These are phyloP conservation scores for Cryptococcus sp. DNA, from an alignment of 1,284 basidiomycete genomes.

Conservation along the genomic window DNA sequence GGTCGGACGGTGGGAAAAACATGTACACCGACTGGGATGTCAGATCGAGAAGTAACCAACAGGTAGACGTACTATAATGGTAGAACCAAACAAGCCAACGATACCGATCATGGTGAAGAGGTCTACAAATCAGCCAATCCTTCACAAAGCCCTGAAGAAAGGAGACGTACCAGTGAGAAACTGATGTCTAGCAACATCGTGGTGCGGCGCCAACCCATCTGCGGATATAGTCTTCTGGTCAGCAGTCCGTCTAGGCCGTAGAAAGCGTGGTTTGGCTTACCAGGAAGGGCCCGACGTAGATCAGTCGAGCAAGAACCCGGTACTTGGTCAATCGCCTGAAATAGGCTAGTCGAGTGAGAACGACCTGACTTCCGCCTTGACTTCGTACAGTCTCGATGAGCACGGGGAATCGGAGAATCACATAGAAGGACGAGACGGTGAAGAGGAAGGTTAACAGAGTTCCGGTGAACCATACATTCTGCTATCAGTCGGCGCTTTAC, in stretches of 20 bases:
- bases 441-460: slow-evolving; percentile 6
- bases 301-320: slow-evolving; percentile 5
- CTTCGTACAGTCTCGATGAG: slow-evolving; percentile 7
- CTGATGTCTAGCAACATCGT: slow-evolving; percentile 4
- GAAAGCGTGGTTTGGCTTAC: not conserved
- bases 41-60: not conserved
- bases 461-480: slow-evolving; percentile 6
- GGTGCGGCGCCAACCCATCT: slow-evolving; percentile 6
- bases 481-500: not conserved
- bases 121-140: not conserved
- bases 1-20: slow-evolving; percentile 10
- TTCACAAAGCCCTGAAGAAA: not conserved
- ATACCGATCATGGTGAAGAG: slow-evolving; percentile 4
- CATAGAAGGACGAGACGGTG: slow-evolving; percentile 10
- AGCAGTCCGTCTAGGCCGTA: not conserved
- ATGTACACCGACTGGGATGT: slow-evolving; percentile 8
- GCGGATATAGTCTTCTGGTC: not conserved
- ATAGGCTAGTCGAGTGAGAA: slow-evolving; percentile 7
- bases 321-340: slow-evolving; percentile 7
- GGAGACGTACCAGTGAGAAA: slow-evolving; percentile 3
- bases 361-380: slow-evolving; percentile 10
- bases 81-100: slow-evolving; percentile 6
- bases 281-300: slow-evolving; percentile 3
- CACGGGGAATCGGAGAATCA: slow-evolving; percentile 3
- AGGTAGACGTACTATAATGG: slow-evolving; percentile 1